These are phyloP conservation scores for Backusella liffmaniae DNA, from an alignment of 192 early-diverging fungal species.

Conservation along the genomic window DNA sequence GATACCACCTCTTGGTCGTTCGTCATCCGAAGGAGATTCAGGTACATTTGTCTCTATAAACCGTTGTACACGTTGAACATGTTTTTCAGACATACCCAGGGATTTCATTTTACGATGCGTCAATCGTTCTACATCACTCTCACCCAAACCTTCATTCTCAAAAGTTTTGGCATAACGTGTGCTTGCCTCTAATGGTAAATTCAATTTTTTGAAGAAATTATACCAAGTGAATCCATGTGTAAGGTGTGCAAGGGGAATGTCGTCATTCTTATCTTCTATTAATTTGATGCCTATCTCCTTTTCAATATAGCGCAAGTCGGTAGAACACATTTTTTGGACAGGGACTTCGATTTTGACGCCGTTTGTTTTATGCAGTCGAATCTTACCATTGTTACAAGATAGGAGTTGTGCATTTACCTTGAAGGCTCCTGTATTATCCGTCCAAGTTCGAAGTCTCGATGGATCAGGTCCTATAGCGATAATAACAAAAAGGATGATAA, in stretches of 20 bases:
- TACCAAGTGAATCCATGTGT: constrained; percentile 64
- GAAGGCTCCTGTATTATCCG: constrained; percentile 88
- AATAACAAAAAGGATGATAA: neutral
- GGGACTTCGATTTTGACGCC: constrained; percentile 93
- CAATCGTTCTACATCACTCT: constrained; percentile 70
- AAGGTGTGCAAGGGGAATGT: constrained; percentile 33
- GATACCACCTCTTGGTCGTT: constrained; percentile 5
- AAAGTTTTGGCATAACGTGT: constrained; percentile 81
- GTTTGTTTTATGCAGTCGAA: constrained; percentile 93
- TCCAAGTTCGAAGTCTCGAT: constrained; percentile 73
- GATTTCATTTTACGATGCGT: constrained; percentile 69
- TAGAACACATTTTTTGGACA: constrained; percentile 76
- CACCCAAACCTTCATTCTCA: constrained; percentile 78
- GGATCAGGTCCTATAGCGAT: constrained; percentile 23
- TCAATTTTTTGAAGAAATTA: constrained; percentile 84
- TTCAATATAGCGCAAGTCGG: constrained; percentile 54
- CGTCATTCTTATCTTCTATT: constrained; percentile 25
- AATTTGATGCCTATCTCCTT: constrained; percentile 29
- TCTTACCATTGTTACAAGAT: constrained; percentile 75
- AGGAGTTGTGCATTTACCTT: constrained; percentile 91
- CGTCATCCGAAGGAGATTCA: constrained; percentile 45
- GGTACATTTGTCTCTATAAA: constrained; percentile 51
- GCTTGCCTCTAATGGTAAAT: constrained; percentile 67
- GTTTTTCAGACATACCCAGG: constrained; percentile 82
- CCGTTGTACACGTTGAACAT: constrained; percentile 78